These are phyloP conservation scores for Maudiozyma turicensis DNA, from an alignment of 805 yeast species.

Conservation along the genomic window DNA sequence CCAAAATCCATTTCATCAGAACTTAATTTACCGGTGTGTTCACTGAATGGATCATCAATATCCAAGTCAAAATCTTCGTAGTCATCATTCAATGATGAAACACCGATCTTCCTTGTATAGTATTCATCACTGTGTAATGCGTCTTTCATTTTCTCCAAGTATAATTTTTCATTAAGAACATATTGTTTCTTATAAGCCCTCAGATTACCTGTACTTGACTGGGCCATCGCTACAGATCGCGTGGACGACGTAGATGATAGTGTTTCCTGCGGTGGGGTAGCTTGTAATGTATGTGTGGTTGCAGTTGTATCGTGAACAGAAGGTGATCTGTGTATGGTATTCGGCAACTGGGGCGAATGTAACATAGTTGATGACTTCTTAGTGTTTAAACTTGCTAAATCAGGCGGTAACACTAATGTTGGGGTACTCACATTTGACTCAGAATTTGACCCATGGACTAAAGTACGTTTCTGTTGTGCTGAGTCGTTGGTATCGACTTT, in stretches of 20 bases:
- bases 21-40: not conserved
- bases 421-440: conserved; percentile 13
- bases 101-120: conserved; percentile 55
- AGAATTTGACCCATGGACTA: conserved; percentile 1
- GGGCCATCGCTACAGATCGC: not conserved
- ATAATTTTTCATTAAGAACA: conserved; percentile 52
- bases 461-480: conserved; percentile 4
- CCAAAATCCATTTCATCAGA: conserved; percentile 25
- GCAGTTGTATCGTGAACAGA: not conserved
- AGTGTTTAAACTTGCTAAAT: conserved; percentile 17
- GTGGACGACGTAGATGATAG: conserved; percentile 3
- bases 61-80: conserved; percentile 20
- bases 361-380: conserved; percentile 16
- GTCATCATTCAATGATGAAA: conserved; percentile 30
- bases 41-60: conserved; percentile 14
- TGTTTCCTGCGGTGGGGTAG: not conserved
- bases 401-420: conserved; percentile 21
- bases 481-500: not conserved
- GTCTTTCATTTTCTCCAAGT: conserved; percentile 51
- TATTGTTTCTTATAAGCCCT: conserved; percentile 24
- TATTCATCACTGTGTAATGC: conserved; percentile 64
- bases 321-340: not conserved
- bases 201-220: conserved; percentile 2
- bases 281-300: not conserved
- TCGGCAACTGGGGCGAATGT: conserved; percentile 3